These are phyloP conservation scores for Rhodotorula sp. DNA, from an alignment of 1,284 basidiomycete species.

Conservation along the genomic window DNA sequence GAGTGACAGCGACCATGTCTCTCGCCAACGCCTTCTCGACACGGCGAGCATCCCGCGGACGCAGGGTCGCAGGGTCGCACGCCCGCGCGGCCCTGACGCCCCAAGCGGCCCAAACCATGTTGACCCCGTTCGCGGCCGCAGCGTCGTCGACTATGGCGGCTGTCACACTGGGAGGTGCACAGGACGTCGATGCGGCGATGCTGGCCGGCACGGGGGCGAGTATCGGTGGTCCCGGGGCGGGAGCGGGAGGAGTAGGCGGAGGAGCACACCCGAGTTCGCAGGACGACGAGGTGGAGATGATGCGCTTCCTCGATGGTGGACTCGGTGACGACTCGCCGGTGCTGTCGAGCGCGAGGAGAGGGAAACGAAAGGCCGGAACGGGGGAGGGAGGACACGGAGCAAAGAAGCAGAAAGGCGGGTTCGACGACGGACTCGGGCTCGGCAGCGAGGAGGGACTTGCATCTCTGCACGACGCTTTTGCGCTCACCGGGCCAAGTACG, in stretches of 20 bases:
- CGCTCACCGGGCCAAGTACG: neutral
- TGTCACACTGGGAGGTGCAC: too few species aligned
- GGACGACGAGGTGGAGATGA: constrained; percentile 3
- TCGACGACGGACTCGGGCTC: neutral
- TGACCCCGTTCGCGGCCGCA: constrained; percentile 1
- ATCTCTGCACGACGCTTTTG: constrained; percentile 9
- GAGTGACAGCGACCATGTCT: neutral
- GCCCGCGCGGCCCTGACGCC: constrained; percentile 12
- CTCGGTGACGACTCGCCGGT: neutral
- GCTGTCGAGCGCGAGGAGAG: neutral
- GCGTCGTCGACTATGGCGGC: neutral
- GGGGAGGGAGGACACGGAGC: neutral
- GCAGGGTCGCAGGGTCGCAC: constrained; percentile 1
- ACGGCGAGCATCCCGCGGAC: constrained; percentile 5
- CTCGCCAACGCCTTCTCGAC: constrained; percentile 24
- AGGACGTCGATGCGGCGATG: neutral
- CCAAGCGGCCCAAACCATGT: constrained; percentile 9
- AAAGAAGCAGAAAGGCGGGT: constrained; percentile 9
- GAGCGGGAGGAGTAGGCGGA: neutral
- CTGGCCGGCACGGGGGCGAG: constrained; percentile 4
- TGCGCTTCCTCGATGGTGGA: neutral
- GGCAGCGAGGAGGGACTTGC: neutral
- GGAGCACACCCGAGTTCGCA: too few species aligned
- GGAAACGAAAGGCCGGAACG: constrained; percentile 3
- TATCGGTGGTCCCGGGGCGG: neutral